These are phyloP conservation scores for Raddia distichophylla DNA, from an alignment of 176 grass and related monocot genomes.

Conservation along the genomic window DNA sequence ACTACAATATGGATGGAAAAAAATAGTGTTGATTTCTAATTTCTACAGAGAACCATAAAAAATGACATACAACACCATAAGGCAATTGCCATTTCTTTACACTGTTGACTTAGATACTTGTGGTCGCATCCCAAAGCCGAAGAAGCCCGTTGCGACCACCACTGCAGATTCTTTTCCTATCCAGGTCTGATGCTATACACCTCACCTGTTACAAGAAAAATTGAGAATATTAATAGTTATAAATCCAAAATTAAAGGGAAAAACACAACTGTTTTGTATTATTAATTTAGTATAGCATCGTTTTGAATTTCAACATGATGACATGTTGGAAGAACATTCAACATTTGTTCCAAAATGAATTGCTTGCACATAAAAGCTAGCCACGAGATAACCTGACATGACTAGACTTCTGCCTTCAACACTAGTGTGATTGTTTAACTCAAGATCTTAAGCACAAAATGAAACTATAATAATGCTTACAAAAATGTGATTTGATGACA, in stretches of 20 bases:
- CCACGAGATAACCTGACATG: not conserved
- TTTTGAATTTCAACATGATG: not conserved
- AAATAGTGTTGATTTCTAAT: slow-evolving; percentile 32
- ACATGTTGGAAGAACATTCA: slow-evolving; percentile 18
- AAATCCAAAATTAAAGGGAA: slow-evolving; percentile 32
- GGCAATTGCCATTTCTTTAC: slow-evolving; percentile 48
- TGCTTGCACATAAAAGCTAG: not conserved
- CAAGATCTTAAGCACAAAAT: not conserved
- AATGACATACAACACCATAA: slow-evolving; percentile 40
- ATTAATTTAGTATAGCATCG: not conserved
- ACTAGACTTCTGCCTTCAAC: not conserved
- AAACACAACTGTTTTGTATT: not conserved
- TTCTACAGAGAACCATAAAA: slow-evolving; percentile 31
- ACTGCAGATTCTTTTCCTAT: slow-evolving; percentile 97
- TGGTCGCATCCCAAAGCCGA: slow-evolving; percentile 96
- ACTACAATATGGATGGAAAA: slow-evolving; percentile 40
- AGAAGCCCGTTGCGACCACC: slow-evolving; percentile 90
- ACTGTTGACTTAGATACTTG: slow-evolving; percentile 71
- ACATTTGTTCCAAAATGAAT: slow-evolving; percentile 2
- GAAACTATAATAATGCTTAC: not conserved
- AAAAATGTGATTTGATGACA: slow-evolving; percentile 20
- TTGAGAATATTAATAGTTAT: slow-evolving; percentile 9
- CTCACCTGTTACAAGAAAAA: slow-evolving; percentile 61
- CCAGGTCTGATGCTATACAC: slow-evolving; percentile 88
- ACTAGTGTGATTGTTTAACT: not conserved